phyloP scores from a whole-genome alignment of 2,329 filamentous ascomycete genomes.

The Xylaria sp. region DNA sequence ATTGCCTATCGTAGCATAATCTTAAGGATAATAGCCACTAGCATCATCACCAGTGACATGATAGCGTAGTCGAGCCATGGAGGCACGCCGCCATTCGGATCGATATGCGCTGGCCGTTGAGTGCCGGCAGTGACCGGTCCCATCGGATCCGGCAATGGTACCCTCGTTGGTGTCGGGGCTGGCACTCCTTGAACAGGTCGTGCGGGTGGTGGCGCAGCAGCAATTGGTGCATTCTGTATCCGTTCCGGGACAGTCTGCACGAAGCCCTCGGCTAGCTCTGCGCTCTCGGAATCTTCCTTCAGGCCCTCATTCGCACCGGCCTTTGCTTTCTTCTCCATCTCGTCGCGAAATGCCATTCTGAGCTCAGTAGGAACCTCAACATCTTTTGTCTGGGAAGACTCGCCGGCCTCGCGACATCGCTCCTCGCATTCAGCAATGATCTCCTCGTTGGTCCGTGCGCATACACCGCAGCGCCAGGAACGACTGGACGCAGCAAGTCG shows the following conservation, averaged over 20 bases:
- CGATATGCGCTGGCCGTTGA: constrained; percentile 25
- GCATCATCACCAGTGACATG: constrained; percentile 69
- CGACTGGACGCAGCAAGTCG: constrained; percentile 71
- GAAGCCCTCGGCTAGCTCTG: constrained; percentile 62
- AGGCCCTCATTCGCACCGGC: constrained; percentile 28
- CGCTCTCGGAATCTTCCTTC: constrained; percentile 49
- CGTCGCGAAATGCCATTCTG: constrained; percentile 74
- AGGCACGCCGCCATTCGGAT: constrained; percentile 60
- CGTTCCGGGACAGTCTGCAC: constrained; percentile 53
- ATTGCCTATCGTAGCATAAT: constrained; percentile 47
- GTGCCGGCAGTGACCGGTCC: constrained; percentile 35
- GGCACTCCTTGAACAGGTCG: constrained; percentile 37
- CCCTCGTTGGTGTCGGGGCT: constrained; percentile 37
- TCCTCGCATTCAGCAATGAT: constrained; percentile 75
- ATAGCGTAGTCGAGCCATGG: constrained; percentile 85
- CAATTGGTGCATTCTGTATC: constrained; percentile 29
- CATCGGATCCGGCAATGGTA: constrained; percentile 36
- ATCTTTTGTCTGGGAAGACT: constrained; percentile 42
- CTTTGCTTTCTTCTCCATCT: constrained; percentile 58
- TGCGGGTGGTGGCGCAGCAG: constrained; percentile 26
- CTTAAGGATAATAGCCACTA: constrained; percentile 72
- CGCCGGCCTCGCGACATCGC: constrained; percentile 35
- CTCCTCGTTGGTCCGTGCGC: constrained; percentile 72
- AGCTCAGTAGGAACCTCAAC: constrained; percentile 60
- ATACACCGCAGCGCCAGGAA: constrained; percentile 71